Evolutionary conservation across 352 stramenopile genomes (phyloP), one percentile per base, ranked within the genome.

Genomic region (Pythium guiyangense): DNA sequence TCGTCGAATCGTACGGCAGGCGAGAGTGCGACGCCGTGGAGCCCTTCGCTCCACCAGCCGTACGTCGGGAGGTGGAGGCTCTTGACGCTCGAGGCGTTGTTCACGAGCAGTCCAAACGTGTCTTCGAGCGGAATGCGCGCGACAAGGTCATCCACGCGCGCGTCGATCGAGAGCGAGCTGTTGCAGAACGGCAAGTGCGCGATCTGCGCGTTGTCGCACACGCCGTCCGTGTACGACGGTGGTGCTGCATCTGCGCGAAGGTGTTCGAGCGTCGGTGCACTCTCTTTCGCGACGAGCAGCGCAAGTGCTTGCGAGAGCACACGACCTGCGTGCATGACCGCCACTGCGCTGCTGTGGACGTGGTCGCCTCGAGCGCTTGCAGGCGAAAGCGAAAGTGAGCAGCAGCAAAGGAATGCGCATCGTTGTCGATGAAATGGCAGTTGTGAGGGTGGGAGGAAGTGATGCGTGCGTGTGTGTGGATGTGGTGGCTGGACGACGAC

Each of bases 11-110:
- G 59, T 40, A 95, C 86, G 4, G 70, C 78, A 0, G 85, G 77
- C 1, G 84, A 96, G 26, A 72, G 39, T 42, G 71, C 88, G 35
- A 96, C 73, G 22, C 90, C 92, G 49, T 97, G 92, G 45, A 97
- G 74, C 26, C 70, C 86, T 59, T 98, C 88, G 52, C 80, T 95
- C 84, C 89, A 96, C 86, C 88, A 97, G 63, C 80, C 57, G 66
- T 97, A 97, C 37, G 61, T 59, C 0, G 75, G 84, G 34, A 97
- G 35, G 5, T 65, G 66, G 1, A 81, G 51, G 15, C 27, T 54
- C 2, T 52, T 29, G 8, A 81, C 43, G 0, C 52, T 63, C 2
- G 64, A 64, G 27, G 87, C 70, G 22, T 82, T 79, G 61, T 94
- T 81, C 27, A 85, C 72, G 3, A 94, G 62, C 3, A 96, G 60